Conservation (phyloP, 2,329 filamentous ascomycete species). For the Colletotrichum sp. region DNA sequence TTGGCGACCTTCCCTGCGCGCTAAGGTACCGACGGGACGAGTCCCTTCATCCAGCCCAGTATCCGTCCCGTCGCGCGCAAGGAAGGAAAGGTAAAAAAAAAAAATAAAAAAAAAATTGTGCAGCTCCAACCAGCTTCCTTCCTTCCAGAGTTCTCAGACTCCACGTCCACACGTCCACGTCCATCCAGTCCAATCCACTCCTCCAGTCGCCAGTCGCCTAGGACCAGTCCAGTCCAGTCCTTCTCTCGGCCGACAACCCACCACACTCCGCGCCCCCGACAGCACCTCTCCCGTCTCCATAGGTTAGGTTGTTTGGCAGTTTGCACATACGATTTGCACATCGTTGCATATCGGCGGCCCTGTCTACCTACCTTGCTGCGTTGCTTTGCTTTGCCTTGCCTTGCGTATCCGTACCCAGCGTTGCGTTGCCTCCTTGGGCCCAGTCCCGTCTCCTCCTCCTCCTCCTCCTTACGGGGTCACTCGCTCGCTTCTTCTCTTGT, state of each 20-base stretch:
- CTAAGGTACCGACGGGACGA: neutral
- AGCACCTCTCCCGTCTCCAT: neutral
- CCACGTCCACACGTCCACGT: neutral
- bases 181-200: neutral
- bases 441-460: neutral
- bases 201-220: neutral
- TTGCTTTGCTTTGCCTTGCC: neutral
- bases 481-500: constrained; percentile 12
- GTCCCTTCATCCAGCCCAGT: constrained; percentile 4
- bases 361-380: neutral
- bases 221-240: neutral
- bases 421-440: neutral
- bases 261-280: neutral
- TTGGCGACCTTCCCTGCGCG: neutral
- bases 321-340: constrained; percentile 2
- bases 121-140: neutral
- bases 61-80: neutral
- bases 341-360: neutral
- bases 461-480: neutral
- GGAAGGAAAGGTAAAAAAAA: neutral
- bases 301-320: neutral
- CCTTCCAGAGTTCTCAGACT: neutral
- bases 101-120: neutral
- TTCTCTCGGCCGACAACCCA: constrained; percentile 15
- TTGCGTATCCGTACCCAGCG: neutral